Percentiles rank a stretch among this genome's conserved stretches.
phyloP scores from a whole-genome alignment of 2,329 filamentous ascomycete genomes.

The Knufia petricola region DNA sequence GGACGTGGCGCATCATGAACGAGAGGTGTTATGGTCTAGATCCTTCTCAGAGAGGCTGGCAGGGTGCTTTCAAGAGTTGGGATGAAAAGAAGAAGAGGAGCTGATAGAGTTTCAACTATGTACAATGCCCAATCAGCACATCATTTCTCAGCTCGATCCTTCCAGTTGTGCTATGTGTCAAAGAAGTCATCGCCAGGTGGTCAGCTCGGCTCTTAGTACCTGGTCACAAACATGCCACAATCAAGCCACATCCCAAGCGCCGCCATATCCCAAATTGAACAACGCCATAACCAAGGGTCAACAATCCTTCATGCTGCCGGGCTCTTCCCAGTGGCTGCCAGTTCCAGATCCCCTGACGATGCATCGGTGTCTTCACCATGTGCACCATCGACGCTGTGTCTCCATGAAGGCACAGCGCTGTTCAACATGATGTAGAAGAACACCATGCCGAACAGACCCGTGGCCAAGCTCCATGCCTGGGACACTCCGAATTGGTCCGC shows the following conservation, averaged over 20 bases:
- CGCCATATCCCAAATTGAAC: neutral
- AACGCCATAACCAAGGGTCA: neutral
- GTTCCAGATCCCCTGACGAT: neutral
- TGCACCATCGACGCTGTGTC: slow-evolving; percentile 13
- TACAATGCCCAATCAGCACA: neutral
- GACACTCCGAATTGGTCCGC: slow-evolving; percentile 18
- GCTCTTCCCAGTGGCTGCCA: neutral
- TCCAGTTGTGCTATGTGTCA: neutral
- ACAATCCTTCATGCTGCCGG: neutral
- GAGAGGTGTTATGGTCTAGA: slow-evolving; percentile 60
- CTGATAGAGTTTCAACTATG: neutral
- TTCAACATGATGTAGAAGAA: slow-evolving; percentile 16
- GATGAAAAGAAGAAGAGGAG: slow-evolving; percentile 27
- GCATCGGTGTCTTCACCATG: neutral
- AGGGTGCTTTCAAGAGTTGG: slow-evolving; percentile 58
- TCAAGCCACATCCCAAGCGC: neutral
- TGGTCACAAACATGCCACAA: neutral
- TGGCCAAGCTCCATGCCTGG: slow-evolving; percentile 16
- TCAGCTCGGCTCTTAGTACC: neutral
- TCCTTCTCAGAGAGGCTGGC: slow-evolving; percentile 44
- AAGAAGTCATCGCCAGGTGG: neutral
- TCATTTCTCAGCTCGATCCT: neutral
- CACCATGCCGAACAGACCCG: slow-evolving; percentile 16
- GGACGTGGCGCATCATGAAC: slow-evolving; percentile 70
- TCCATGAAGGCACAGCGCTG: slow-evolving; percentile 18